Conservation (phyloP, 352 stramenopile genomes). For the Lagenidium giganteum region DNA sequence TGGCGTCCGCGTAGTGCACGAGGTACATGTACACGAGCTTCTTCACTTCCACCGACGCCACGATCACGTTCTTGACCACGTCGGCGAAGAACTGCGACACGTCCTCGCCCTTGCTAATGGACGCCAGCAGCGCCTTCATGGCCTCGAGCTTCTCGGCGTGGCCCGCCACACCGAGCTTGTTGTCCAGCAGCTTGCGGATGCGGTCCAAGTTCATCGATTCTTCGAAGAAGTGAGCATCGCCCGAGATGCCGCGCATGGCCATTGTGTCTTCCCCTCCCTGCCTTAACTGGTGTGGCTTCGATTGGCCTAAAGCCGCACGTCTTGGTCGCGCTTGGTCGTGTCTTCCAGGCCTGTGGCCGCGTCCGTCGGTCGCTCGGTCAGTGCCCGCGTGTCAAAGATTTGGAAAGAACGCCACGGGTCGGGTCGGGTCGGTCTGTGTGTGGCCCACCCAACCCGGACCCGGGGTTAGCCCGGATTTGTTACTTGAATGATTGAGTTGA, state of each 20-base stretch:
- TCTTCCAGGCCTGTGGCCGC: too few relatives aligned
- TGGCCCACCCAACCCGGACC: too few relatives aligned
- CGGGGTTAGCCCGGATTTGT: too few relatives aligned
- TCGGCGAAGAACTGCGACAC: conserved; percentile 97
- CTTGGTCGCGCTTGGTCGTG: too few relatives aligned
- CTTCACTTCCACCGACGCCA: conserved; percentile 96
- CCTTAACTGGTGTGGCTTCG: neutral
- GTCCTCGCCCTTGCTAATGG: conserved; percentile 96
- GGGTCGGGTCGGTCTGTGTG: too few relatives aligned
- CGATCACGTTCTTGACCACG: conserved; percentile 95
- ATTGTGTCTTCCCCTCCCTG: conserved; percentile 11
- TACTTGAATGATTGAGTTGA: too few relatives aligned
- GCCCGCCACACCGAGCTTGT: conserved; percentile 82
- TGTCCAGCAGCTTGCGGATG: conserved; percentile 85
- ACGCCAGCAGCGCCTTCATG: conserved; percentile 99
- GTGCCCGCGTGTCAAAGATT: too few relatives aligned
- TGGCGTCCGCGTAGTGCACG: conserved; percentile 97
- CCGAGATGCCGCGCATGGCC: conserved; percentile 73
- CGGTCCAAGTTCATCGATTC: conserved; percentile 92
- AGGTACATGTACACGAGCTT: conserved; percentile 99
- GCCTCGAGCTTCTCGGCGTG: conserved; percentile 91
- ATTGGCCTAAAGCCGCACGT: too few relatives aligned
- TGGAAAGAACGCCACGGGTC: too few relatives aligned
- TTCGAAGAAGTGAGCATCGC: conserved; percentile 97
- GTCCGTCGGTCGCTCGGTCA: too few relatives aligned